phyloP scores from a whole-genome alignment of 2,329 filamentous ascomycete genomes.

The Cladosporium phlei region DNA sequence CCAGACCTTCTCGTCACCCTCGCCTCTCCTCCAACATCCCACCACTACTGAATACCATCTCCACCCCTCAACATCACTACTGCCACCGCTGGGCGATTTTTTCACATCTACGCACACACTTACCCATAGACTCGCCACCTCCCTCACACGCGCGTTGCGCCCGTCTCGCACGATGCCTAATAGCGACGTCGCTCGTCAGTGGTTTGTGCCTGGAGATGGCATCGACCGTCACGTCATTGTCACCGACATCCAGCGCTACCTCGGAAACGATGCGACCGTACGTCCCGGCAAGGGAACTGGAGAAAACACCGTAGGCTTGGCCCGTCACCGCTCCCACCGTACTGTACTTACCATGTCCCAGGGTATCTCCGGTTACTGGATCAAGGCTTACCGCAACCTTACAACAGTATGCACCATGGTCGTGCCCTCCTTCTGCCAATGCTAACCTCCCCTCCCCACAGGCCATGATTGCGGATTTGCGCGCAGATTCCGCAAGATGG shows the following conservation, averaged over 20 bases:
- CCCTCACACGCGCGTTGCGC: neutral
- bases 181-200: slow-evolving; percentile 39
- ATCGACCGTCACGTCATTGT: slow-evolving; percentile 50
- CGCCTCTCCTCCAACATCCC: neutral
- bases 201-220: slow-evolving; percentile 48
- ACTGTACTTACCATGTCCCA: slow-evolving; percentile 21
- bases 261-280: slow-evolving; percentile 48
- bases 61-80: too few relatives aligned
- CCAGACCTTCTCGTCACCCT: neutral
- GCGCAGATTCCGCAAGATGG: slow-evolving; percentile 45
- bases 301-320: slow-evolving; percentile 39
- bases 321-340: neutral
- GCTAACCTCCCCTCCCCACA: slow-evolving; percentile 23
- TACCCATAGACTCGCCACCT: neutral
- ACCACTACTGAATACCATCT: neutral
- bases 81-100: too few relatives aligned
- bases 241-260: slow-evolving; percentile 49
- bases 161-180: slow-evolving; percentile 24
- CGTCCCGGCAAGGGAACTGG: slow-evolving; percentile 43
- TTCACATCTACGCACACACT: too few relatives aligned
- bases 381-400: slow-evolving; percentile 48
- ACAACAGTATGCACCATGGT: slow-evolving; percentile 39
- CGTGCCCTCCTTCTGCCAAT: neutral
- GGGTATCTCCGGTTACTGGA: slow-evolving; percentile 47
- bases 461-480: slow-evolving; percentile 49